These are phyloP conservation scores for Diplodia seriata DNA, from an alignment of 2,329 filamentous ascomycete species.

Conservation along the genomic window DNA sequence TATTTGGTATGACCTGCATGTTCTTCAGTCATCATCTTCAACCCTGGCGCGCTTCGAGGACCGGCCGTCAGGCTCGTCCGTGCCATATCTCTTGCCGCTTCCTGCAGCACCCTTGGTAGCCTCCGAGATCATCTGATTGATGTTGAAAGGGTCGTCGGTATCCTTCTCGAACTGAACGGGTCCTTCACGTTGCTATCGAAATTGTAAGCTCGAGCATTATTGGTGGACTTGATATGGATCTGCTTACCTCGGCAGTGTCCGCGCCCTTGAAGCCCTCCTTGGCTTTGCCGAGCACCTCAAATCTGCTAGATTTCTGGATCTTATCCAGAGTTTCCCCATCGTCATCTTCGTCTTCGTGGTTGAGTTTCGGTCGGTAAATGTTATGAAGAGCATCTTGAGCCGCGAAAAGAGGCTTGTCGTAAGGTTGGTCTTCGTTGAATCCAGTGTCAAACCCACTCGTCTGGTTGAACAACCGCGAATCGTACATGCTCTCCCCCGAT, in stretches of 20 bases:
- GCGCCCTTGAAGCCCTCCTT: conserved; percentile 88
- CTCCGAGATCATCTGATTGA: conserved; percentile 90
- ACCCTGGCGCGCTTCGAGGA: conserved; percentile 75
- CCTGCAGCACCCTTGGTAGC: conserved; percentile 64
- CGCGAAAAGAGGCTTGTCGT: conserved; percentile 96
- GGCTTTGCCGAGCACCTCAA: conserved; percentile 85
- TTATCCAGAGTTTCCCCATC: conserved; percentile 82
- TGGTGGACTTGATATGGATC: background rate
- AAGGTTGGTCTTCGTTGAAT: conserved; percentile 96
- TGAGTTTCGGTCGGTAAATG: conserved; percentile 84
- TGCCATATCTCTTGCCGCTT: conserved; percentile 76
- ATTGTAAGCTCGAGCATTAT: conserved; percentile 41
- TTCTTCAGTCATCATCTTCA: conserved; percentile 66
- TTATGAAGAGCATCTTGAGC: conserved; percentile 93
- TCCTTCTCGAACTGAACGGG: conserved; percentile 98
- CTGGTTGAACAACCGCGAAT: conserved; percentile 94
- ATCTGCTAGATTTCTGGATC: conserved; percentile 84
- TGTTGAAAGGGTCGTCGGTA: conserved; percentile 84
- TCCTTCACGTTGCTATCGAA: conserved; percentile 73
- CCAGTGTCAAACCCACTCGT: conserved; percentile 87
- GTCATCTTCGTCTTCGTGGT: conserved; percentile 75
- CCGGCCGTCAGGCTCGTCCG: conserved; percentile 67
- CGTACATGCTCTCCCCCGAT: conserved; percentile 93
- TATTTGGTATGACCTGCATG: background rate
- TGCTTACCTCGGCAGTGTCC: conserved; percentile 76